Evolutionary conservation across 1,284 basidiomycete genomes (phyloP).

Genomic region (Inonotus obliquus): DNA sequence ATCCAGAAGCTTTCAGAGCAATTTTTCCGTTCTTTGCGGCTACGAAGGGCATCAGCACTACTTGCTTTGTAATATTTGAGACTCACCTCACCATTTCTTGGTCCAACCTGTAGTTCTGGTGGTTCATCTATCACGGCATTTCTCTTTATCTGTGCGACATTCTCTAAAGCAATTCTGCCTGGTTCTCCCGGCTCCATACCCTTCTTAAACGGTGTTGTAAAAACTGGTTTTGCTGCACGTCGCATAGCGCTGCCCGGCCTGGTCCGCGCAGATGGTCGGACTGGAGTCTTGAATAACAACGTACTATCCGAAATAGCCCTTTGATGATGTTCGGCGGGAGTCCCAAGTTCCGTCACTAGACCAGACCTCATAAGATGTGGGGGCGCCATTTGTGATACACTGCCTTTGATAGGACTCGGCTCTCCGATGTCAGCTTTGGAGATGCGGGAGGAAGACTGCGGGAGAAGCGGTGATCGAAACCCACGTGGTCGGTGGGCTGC

Average conservation of each 20-base stretch:
- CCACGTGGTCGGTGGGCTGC: conserved; percentile 21
- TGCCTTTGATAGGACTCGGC: conserved; percentile 14
- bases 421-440: conserved; percentile 23
- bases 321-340: background rate
- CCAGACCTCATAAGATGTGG: conserved; percentile 12
- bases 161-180: conserved; percentile 35
- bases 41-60: background rate
- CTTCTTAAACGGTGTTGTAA: conserved; percentile 68
- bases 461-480: conserved; percentile 53
- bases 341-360: background rate
- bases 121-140: background rate
- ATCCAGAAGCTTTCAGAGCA: conserved; percentile 45
- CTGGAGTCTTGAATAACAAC: conserved; percentile 27
- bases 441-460: conserved; percentile 11
- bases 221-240: conserved; percentile 35
- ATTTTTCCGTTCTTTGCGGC: background rate
- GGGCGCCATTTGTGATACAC: background rate
- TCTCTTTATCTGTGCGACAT: conserved; percentile 13
- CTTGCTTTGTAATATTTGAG: background rate
- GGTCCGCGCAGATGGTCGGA: conserved; percentile 32
- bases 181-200: conserved; percentile 52
- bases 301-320: background rate
- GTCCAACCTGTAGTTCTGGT: background rate
- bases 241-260: conserved; percentile 26
- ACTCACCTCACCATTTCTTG: background rate